Evolutionary conservation across 2,329 filamentous ascomycete genomes (phyloP).

Genomic region (Sporothrix humicola): DNA sequence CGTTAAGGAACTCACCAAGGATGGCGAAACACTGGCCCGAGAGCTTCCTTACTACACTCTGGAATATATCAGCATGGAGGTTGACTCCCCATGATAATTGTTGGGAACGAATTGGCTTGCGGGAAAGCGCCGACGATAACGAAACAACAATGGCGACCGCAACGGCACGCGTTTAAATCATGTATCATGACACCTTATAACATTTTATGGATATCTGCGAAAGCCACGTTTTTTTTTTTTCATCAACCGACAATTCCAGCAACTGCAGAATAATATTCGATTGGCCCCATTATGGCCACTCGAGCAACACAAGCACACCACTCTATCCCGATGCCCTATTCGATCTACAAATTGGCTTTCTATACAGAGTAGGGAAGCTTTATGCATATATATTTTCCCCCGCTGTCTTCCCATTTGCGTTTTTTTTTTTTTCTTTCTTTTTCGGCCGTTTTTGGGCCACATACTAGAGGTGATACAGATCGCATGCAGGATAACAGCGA

Average conservation of each 20-base stretch:
- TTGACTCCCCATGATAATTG: conserved; percentile 48
- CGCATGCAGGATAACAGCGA: not conserved
- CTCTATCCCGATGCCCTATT: too few relatives aligned
- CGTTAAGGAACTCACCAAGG: conserved; percentile 40
- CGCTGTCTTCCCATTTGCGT: not conserved
- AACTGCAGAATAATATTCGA: too few relatives aligned
- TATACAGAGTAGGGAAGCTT: not conserved
- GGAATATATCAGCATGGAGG: conserved; percentile 60
- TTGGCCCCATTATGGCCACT: too few relatives aligned
- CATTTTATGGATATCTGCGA: not conserved
- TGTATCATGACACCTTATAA: not conserved
- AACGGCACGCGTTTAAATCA: not conserved
- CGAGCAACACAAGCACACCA: too few relatives aligned
- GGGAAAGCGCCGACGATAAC: too few relatives aligned
- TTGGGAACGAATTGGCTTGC: not conserved
- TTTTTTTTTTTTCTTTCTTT: not conserved
- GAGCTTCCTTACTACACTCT: conserved; percentile 58
- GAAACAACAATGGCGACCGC: too few relatives aligned
- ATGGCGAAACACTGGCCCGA: conserved; percentile 52
- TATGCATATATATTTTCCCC: not conserved
- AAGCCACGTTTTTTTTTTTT: too few relatives aligned
- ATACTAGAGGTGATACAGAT: conserved; percentile 3
- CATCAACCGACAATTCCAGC: too few relatives aligned
- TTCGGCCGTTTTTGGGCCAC: too few relatives aligned
- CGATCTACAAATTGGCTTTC: too few relatives aligned